A percentile compares a stretch with the other conserved stretches of the same genome.
These are phyloP conservation scores for Sphaceloma murrayae DNA, from an alignment of 2,329 filamentous ascomycete genomes.

Conservation along the genomic window DNA sequence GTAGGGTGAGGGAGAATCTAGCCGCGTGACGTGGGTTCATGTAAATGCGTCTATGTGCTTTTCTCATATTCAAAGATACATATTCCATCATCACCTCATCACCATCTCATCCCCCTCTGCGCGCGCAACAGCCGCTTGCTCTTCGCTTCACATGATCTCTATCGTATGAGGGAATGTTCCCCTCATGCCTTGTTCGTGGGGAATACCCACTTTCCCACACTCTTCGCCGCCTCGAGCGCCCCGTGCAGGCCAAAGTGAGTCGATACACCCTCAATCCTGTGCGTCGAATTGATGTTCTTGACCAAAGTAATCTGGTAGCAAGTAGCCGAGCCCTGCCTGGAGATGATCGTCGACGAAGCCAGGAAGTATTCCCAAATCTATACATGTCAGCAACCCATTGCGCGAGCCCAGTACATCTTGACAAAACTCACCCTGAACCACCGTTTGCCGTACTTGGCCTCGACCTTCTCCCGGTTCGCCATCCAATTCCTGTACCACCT, in stretches of 20 bases:
- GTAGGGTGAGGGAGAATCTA: too few relatives aligned
- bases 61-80: not conserved
- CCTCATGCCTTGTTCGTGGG: constrained; percentile 23
- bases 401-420: not conserved
- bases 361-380: constrained; percentile 91
- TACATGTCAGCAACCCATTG: constrained; percentile 1
- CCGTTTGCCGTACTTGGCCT: constrained; percentile 85
- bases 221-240: constrained; percentile 47
- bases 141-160: too few relatives aligned
- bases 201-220: constrained; percentile 27
- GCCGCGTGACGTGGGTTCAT: too few relatives aligned
- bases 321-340: constrained; percentile 72
- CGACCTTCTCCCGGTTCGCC: constrained; percentile 82
- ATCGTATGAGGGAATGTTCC: too few relatives aligned
- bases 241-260: constrained; percentile 60
- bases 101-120: not conserved
- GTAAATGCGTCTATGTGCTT: not conserved
- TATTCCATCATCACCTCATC: not conserved
- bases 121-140: not conserved
- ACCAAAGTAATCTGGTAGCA: constrained; percentile 81
- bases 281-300: constrained; percentile 83
- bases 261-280: constrained; percentile 65
- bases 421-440: constrained; percentile 67
- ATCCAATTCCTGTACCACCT: constrained; percentile 99
- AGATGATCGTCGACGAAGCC: constrained; percentile 72